Conservation (phyloP, 345 rosid genomes). For the Hypericum androsaemum region DNA sequence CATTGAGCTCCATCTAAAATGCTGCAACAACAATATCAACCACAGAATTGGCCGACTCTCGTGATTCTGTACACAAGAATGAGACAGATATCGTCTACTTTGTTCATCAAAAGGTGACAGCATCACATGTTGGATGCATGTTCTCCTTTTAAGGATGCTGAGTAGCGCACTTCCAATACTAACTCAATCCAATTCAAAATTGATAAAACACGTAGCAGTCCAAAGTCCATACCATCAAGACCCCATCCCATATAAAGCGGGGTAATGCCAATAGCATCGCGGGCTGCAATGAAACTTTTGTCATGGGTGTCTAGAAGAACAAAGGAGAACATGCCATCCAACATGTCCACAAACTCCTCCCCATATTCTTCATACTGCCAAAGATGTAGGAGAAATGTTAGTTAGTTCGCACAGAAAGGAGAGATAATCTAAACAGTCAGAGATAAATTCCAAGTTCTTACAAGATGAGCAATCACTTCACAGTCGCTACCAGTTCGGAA, state of each 20-base stretch:
- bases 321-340: constrained; percentile 86
- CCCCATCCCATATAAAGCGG: constrained; percentile 91
- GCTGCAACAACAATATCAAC: too few species aligned
- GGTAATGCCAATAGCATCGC: constrained; percentile 68
- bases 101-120: too few species aligned
- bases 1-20: too few species aligned
- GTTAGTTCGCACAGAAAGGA: neutral
- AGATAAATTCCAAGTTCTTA: constrained; percentile 27
- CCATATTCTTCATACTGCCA: constrained; percentile 73
- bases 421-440: neutral
- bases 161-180: neutral
- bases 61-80: too few species aligned
- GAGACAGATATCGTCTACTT: too few species aligned
- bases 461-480: constrained; percentile 85
- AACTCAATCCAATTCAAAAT: neutral
- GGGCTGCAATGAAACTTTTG: constrained; percentile 68
- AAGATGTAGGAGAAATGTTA: constrained; percentile 4
- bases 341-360: constrained; percentile 58
- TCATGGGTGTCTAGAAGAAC: constrained; percentile 67
- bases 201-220: neutral
- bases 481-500: constrained; percentile 84
- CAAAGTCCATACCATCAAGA: constrained; percentile 50
- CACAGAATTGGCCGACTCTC: too few species aligned
- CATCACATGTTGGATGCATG: too few species aligned
- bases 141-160: too few species aligned